These are phyloP conservation scores for Diaporthe vexans DNA, from an alignment of 2,329 filamentous ascomycete genomes.

Conservation along the genomic window DNA sequence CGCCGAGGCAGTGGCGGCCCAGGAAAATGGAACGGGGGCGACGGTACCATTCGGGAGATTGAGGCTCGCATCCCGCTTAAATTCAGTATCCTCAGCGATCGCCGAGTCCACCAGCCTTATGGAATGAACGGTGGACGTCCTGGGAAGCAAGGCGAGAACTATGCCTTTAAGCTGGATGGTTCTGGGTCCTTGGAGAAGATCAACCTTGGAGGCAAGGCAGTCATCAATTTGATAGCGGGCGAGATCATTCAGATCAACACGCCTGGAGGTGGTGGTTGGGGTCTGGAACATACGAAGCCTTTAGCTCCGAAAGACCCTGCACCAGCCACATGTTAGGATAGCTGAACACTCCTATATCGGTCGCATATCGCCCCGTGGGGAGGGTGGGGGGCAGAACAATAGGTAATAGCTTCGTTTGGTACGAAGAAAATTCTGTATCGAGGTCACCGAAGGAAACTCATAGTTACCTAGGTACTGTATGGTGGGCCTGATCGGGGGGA, in stretches of 20 bases:
- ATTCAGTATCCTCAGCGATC: conserved; percentile 78
- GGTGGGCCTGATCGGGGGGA: not conserved
- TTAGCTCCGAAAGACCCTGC: not conserved
- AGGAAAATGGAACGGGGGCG: conserved; percentile 68
- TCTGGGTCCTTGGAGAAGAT: conserved; percentile 47
- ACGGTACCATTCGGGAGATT: conserved; percentile 78
- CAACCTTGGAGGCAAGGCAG: conserved; percentile 50
- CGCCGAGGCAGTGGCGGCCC: conserved; percentile 45
- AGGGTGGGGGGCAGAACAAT: no score
- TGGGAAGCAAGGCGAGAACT: conserved; percentile 46
- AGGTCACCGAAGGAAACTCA: not conserved
- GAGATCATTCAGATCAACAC: conserved; percentile 55
- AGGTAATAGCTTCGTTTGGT: not conserved
- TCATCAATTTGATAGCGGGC: conserved; percentile 48
- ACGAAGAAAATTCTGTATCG: not conserved
- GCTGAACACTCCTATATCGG: no score
- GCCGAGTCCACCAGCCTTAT: conserved; percentile 79
- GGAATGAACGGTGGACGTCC: conserved; percentile 74
- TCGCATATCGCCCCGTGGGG: no score
- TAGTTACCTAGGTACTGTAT: not conserved
- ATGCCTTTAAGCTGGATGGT: conserved; percentile 48
- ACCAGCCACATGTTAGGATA: not conserved
- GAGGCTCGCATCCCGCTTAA: conserved; percentile 79
- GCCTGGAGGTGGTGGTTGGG: conserved; percentile 51
- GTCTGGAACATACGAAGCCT: not conserved